A percentile compares a stretch with the other conserved stretches of the same genome.
phyloP scores from a whole-genome alignment of 352 stramenopile species.

The Peronosclerospora sorghi region DNA sequence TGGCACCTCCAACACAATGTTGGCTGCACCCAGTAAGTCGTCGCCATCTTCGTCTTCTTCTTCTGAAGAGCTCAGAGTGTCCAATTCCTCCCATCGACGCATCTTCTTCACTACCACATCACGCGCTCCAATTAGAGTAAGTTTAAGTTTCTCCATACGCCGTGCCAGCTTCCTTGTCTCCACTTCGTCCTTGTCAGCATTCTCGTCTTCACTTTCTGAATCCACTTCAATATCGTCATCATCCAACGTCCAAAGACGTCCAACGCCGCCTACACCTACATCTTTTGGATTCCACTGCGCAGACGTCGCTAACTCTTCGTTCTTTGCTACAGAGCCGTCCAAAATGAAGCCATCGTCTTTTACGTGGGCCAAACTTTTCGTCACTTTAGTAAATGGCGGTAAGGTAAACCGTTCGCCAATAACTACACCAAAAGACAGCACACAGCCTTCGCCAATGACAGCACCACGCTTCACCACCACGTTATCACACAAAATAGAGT shows the following conservation, averaged over 20 bases:
- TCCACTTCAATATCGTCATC: slow-evolving; percentile 76
- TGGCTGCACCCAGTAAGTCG: slow-evolving; percentile 36
- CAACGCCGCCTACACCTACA: slow-evolving; percentile 58
- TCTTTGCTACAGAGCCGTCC: slow-evolving; percentile 19
- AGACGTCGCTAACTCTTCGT: slow-evolving; percentile 1
- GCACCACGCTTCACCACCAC: slow-evolving; percentile 64
- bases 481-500: slow-evolving; percentile 79
- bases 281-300: slow-evolving; percentile 53
- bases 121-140: slow-evolving; percentile 42
- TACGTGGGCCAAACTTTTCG: slow-evolving; percentile 38
- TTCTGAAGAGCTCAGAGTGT: slow-evolving; percentile 67
- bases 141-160: slow-evolving; percentile 61
- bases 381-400: slow-evolving; percentile 72
- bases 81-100: slow-evolving; percentile 64
- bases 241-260: slow-evolving; percentile 73
- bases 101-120: slow-evolving; percentile 52
- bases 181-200: slow-evolving; percentile 25
- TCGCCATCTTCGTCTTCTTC: slow-evolving; percentile 56
- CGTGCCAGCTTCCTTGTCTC: slow-evolving; percentile 20
- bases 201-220: slow-evolving; percentile 48
- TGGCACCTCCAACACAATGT: slow-evolving; percentile 30
- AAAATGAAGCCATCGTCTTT: slow-evolving; percentile 68
- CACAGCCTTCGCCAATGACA: slow-evolving; percentile 53
- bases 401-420: slow-evolving; percentile 68
- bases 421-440: slow-evolving; percentile 75